A percentile compares a stretch with the other conserved stretches of the same genome.
Conservation (phyloP, 1,139 yeast species). For the Scheffersomyces titani region DNA sequence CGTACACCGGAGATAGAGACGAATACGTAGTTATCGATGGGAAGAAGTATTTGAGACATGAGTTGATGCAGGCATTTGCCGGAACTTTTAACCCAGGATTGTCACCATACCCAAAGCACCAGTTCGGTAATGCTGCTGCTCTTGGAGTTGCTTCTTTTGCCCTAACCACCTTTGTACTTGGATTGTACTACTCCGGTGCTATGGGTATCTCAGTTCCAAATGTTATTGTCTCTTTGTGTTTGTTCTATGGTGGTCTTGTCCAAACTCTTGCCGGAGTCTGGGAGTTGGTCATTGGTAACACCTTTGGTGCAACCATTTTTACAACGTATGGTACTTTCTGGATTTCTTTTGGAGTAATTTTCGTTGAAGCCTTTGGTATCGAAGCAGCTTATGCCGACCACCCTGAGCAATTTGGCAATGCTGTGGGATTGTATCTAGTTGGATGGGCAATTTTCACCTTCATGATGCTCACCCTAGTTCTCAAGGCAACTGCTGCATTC, state of each 20-base stretch:
- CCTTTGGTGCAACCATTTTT: slow-evolving; percentile 89
- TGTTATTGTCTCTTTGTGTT: slow-evolving; percentile 70
- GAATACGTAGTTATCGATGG: slow-evolving; percentile 31
- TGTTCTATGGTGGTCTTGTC: slow-evolving; percentile 81
- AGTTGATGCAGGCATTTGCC: slow-evolving; percentile 66
- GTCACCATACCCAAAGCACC: slow-evolving; percentile 62
- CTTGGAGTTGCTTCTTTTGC: slow-evolving; percentile 85
- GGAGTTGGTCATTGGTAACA: slow-evolving; percentile 74
- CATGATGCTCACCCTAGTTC: slow-evolving; percentile 63
- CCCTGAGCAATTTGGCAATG: slow-evolving; percentile 37
- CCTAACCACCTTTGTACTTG: slow-evolving; percentile 77
- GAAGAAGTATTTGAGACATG: slow-evolving; percentile 45
- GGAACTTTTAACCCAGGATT: slow-evolving; percentile 71
- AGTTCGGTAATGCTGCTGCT: slow-evolving; percentile 88
- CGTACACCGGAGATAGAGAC: slow-evolving; percentile 20
- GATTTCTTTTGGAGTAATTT: slow-evolving; percentile 78
- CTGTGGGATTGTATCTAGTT: slow-evolving; percentile 71
- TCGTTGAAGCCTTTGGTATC: slow-evolving; percentile 74
- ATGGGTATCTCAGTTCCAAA: slow-evolving; percentile 54
- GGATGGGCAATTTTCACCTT: slow-evolving; percentile 84
- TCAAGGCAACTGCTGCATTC: slow-evolving; percentile 80
- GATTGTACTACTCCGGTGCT: slow-evolving; percentile 56
- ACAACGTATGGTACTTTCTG: slow-evolving; percentile 87
- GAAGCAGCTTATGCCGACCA: slow-evolving; percentile 52
- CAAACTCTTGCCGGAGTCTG: slow-evolving; percentile 77